Conservation (phyloP, 2,329 filamentous ascomycete genomes). For the Colletotrichum zoysiae region DNA sequence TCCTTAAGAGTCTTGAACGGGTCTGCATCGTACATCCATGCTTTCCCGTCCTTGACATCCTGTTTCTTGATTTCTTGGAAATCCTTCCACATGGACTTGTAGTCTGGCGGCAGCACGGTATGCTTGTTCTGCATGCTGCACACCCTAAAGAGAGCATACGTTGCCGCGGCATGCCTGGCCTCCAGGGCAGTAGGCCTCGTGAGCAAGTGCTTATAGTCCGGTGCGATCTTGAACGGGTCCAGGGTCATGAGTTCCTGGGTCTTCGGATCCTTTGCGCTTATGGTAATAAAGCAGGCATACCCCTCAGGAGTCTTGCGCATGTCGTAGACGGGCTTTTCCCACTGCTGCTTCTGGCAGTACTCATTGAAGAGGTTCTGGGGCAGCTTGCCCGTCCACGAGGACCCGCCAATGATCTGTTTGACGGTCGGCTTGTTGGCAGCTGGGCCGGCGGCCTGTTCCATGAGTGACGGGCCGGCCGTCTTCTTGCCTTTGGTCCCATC, state of each 20-base stretch:
- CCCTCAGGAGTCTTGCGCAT: conserved; percentile 81
- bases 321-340: conserved; percentile 93
- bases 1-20: conserved; percentile 87
- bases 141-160: conserved; percentile 90
- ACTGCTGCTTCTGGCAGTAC: conserved; percentile 95
- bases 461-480: conserved; percentile 46
- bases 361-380: conserved; percentile 94
- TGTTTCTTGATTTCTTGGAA: conserved; percentile 85
- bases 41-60: conserved; percentile 81
- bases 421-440: conserved; percentile 67
- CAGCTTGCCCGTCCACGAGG: conserved; percentile 97
- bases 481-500: conserved; percentile 68
- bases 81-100: conserved; percentile 91
- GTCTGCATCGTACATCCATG: conserved; percentile 95
- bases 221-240: conserved; percentile 85
- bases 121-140: conserved; percentile 97
- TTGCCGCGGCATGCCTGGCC: conserved; percentile 92
- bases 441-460: conserved; percentile 49
- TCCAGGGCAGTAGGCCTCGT: conserved; percentile 85
- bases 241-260: conserved; percentile 82
- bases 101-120: conserved; percentile 91
- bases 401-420: conserved; percentile 89
- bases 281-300: conserved; percentile 83
- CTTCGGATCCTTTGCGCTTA: conserved; percentile 82
- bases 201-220: conserved; percentile 80